Evolutionary conservation across 2,329 filamentous ascomycete species (phyloP).

Genomic region (Dendryphion nanum): DNA sequence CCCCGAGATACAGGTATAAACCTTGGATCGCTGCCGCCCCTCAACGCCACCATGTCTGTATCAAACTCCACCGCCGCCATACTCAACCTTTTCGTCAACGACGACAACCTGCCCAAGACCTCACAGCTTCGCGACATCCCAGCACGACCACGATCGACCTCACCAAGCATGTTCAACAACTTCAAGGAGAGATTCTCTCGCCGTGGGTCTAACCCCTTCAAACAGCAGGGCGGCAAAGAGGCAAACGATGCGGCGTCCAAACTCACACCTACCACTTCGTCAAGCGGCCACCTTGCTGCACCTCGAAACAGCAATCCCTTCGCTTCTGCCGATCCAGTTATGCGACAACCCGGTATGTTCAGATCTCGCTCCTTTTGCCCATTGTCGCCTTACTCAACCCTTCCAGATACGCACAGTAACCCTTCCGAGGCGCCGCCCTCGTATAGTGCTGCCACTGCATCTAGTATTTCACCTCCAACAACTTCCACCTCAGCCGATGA

Average conservation of each 20-base stretch:
- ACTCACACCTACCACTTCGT: constrained; percentile 13
- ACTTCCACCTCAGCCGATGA: constrained; percentile 51
- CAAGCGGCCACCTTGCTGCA: constrained; percentile 16
- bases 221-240: no score
- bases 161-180: constrained; percentile 16
- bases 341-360: no score
- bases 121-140: constrained; percentile 1
- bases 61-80: background rate
- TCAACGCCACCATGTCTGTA: background rate
- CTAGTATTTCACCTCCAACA: constrained; percentile 1
- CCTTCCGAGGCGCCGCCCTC: constrained; percentile 43
- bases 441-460: constrained; percentile 35
- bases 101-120: constrained; percentile 2
- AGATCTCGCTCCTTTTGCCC: no score
- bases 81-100: constrained; percentile 1
- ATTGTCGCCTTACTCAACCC: no score
- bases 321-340: no score
- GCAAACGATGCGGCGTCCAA: constrained; percentile 7
- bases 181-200: constrained; percentile 26
- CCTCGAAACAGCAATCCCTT: constrained; percentile 3
- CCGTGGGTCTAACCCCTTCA: constrained; percentile 14
- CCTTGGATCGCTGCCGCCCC: no score
- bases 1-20: no score
- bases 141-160: background rate
- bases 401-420: no score